phyloP scores from a whole-genome alignment of 768 basidiomycete species.

The Phanerochaete carnosa region DNA sequence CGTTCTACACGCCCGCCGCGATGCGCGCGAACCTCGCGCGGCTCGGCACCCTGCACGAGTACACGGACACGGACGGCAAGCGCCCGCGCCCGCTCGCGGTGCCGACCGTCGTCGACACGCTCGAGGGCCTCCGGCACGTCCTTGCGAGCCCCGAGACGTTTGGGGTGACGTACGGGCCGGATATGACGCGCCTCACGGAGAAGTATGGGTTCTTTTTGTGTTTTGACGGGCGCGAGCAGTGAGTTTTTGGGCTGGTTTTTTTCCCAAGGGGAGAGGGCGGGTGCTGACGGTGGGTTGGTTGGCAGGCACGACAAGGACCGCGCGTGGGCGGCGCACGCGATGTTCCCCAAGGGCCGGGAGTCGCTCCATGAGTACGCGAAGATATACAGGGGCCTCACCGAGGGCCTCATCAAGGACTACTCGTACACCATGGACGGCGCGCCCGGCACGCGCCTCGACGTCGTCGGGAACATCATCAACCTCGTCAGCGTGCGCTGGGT shows the following conservation, averaged over 20 bases:
- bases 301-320: slow-evolving; percentile 34
- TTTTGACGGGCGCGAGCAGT: slow-evolving; percentile 35
- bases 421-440: slow-evolving; percentile 32
- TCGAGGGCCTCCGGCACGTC: slow-evolving; percentile 32
- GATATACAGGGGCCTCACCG: slow-evolving; percentile 29
- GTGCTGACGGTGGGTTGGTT: too few relatives aligned
- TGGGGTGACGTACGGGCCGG: slow-evolving; percentile 29
- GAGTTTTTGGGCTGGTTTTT: slow-evolving; percentile 8
- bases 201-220: slow-evolving; percentile 40
- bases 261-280: not conserved
- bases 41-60: slow-evolving; percentile 36
- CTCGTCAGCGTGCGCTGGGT: slow-evolving; percentile 39
- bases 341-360: slow-evolving; percentile 35
- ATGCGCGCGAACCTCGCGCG: slow-evolving; percentile 31
- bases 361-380: slow-evolving; percentile 23
- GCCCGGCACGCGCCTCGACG: slow-evolving; percentile 39
- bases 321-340: slow-evolving; percentile 28
- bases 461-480: slow-evolving; percentile 49
- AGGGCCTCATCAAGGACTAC: slow-evolving; percentile 29
- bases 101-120: slow-evolving; percentile 31
- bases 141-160: slow-evolving; percentile 34
- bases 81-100: slow-evolving; percentile 31
- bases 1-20: slow-evolving; percentile 21
- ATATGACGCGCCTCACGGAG: slow-evolving; percentile 25
- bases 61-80: slow-evolving; percentile 38